Evolutionary conservation across 805 yeast genomes (phyloP).

Genomic region (Saturnispora kantuleensis): DNA sequence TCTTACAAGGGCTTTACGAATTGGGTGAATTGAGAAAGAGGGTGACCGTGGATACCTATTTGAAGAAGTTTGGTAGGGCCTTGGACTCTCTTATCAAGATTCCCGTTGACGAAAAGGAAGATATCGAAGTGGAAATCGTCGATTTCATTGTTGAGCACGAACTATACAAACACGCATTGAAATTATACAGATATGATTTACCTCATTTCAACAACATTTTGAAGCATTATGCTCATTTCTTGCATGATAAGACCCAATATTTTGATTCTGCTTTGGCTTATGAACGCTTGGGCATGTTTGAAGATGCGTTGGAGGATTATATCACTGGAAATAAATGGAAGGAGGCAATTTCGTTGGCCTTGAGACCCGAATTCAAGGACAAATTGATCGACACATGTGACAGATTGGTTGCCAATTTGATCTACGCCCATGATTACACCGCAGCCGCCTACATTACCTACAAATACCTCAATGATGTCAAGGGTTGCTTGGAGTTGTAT

Average conservation of each 20-base stretch:
- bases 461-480: conserved; percentile 49
- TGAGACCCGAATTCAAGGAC: conserved; percentile 28
- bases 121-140: conserved; percentile 46
- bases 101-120: conserved; percentile 25
- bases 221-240: conserved; percentile 49
- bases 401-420: conserved; percentile 47
- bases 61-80: conserved; percentile 62
- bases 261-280: conserved; percentile 71
- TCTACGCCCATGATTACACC: conserved; percentile 60
- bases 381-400: conserved; percentile 41
- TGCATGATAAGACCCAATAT: conserved; percentile 47
- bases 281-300: conserved; percentile 52
- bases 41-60: conserved; percentile 70
- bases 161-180: conserved; percentile 61
- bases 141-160: conserved; percentile 61
- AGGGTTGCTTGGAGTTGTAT: conserved; percentile 53
- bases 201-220: conserved; percentile 46
- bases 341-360: conserved; percentile 64
- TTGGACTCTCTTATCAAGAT: conserved; percentile 51
- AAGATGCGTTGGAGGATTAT: conserved; percentile 62
- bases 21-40: conserved; percentile 57
- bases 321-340: conserved; percentile 69
- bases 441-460: conserved; percentile 75
- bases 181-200: conserved; percentile 47
- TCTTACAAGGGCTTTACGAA: conserved; percentile 67